Base-by-base conservation (phyloP, 2,329 filamentous ascomycete genomes). In the Exophiala aquamarina region DNA sequence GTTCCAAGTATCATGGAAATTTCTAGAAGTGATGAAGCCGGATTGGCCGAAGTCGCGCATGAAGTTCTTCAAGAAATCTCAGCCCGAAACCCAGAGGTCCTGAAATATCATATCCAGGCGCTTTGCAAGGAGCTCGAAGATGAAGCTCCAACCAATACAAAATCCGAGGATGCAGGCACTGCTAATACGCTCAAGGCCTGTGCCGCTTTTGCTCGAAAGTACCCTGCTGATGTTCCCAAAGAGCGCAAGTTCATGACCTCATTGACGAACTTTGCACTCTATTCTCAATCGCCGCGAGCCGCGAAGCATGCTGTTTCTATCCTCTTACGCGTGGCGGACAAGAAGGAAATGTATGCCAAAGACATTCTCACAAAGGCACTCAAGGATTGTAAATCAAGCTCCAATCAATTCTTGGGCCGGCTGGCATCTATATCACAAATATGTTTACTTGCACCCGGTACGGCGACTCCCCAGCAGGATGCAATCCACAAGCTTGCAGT, bases 221-320 rank as follows among this genome's bases (percentile, higher is more conserved):
- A 94, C 58, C 84, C 92, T 0, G 77, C 83, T 9, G 91, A 97
- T 50, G 81, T 98, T 43, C 87, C 88, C 1, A 80, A 82, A 49
- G 87, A 95, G 52, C 82, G 85, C 46, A 87, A 87, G 56, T 92
- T 97, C 59, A 76, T 83, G 23, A 83, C 93, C 61, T 85, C 89
- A 1, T 78, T 98, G 65, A 82, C 86, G 51, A 85, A 81, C 59
- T 97, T 93, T 66, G 88, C 91, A 1, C 76, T 92, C 15, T 87
- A 88, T 61, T 92, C 92, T 17, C 79, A 79, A 18, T 92, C 91
- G 2, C 80, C 88, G 9, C 84, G 85, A 63, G 87, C 89, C 7
- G 89, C 92, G 17, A 98, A 98, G 68, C 90, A 97, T 70, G 93
- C 93, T 0, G 83, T 97, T 39, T 91, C 89, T 20, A 90, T 98